Conservation (phyloP, 306 rosid species). For the Quillaja saponaria region DNA sequence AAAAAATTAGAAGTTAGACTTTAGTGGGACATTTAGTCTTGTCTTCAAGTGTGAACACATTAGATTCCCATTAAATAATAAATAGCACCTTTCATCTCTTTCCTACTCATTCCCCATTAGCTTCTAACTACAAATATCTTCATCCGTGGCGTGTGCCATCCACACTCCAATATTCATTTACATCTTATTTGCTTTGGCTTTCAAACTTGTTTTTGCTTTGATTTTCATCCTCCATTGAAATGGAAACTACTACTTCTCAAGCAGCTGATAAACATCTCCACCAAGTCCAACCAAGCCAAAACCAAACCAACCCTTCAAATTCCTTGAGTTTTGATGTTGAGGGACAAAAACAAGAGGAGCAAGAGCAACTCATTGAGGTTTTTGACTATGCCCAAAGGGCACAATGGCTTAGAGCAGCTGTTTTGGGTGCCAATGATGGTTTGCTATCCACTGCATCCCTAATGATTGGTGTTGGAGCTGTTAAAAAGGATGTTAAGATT, state of each 20-base stretch:
- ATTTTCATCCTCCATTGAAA: not conserved
- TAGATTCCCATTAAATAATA: slow-evolving; percentile 28
- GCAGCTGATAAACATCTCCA: not conserved
- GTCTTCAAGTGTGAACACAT: slow-evolving; percentile 30
- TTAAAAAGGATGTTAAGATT: slow-evolving; percentile 31
- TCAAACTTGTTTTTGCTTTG: not conserved
- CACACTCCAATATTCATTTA: slow-evolving; percentile 33
- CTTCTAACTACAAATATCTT: slow-evolving; percentile 26
- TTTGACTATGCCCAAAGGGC: slow-evolving; percentile 42
- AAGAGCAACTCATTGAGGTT: not conserved
- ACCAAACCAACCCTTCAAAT: slow-evolving; percentile 1
- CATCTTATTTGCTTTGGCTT: not conserved
- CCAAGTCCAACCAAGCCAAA: not conserved
- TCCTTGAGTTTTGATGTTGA: slow-evolving; percentile 1
- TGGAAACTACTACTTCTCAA: too few relatives aligned
- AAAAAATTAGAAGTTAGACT: too few relatives aligned
- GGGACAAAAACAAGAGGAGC: not conserved
- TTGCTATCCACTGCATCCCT: slow-evolving; percentile 44
- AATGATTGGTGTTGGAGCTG: slow-evolving; percentile 51
- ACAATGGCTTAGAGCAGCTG: slow-evolving; percentile 46
- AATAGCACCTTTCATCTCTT: not conserved
- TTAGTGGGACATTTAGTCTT: too few relatives aligned
- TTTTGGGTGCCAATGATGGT: slow-evolving; percentile 48
- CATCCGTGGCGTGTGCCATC: slow-evolving; percentile 43
- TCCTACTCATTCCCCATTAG: not conserved